Evolutionary conservation across 768 basidiomycete genomes (phyloP).

Genomic region (Trichaptum fuscoviolaceum): DNA sequence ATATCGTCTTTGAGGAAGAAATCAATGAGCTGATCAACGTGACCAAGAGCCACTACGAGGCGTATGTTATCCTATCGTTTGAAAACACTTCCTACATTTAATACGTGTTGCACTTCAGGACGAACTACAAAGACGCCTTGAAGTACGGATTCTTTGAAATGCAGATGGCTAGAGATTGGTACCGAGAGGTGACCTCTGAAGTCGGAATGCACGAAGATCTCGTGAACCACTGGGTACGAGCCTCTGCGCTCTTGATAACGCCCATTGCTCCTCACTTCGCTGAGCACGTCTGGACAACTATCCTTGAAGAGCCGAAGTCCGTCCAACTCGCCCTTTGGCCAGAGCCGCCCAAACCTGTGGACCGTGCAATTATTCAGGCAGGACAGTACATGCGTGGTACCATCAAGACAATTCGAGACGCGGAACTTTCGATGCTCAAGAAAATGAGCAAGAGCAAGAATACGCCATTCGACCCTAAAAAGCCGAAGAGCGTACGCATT

Average conservation of each 20-base stretch:
- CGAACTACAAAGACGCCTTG: constrained; percentile 92
- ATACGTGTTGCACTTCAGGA: constrained; percentile 40
- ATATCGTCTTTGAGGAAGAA: constrained; percentile 87
- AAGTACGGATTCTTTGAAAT: constrained; percentile 96
- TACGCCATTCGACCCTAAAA: constrained; percentile 74
- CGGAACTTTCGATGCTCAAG: constrained; percentile 75
- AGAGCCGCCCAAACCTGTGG: constrained; percentile 50
- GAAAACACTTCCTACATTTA: constrained; percentile 3
- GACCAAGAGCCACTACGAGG: constrained; percentile 75
- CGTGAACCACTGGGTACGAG: constrained; percentile 78
- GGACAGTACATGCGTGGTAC: constrained; percentile 83
- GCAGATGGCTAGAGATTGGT: constrained; percentile 90
- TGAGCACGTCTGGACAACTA: constrained; percentile 79
- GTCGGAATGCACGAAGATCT: constrained; percentile 90
- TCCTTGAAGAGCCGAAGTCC: constrained; percentile 69
- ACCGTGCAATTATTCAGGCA: constrained; percentile 64
- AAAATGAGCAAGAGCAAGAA: constrained; percentile 74
- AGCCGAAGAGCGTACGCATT: constrained; percentile 79
- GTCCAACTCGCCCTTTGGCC: constrained; percentile 88
- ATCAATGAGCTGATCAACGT: constrained; percentile 80
- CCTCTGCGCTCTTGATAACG: constrained; percentile 71
- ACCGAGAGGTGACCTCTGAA: constrained; percentile 86
- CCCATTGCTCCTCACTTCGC: constrained; percentile 94
- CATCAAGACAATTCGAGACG: constrained; percentile 89
- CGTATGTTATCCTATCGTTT: constrained; percentile 44